These are phyloP conservation scores for Dothiorella sarmentorum DNA, from an alignment of 2,329 filamentous ascomycete genomes.

Conservation along the genomic window DNA sequence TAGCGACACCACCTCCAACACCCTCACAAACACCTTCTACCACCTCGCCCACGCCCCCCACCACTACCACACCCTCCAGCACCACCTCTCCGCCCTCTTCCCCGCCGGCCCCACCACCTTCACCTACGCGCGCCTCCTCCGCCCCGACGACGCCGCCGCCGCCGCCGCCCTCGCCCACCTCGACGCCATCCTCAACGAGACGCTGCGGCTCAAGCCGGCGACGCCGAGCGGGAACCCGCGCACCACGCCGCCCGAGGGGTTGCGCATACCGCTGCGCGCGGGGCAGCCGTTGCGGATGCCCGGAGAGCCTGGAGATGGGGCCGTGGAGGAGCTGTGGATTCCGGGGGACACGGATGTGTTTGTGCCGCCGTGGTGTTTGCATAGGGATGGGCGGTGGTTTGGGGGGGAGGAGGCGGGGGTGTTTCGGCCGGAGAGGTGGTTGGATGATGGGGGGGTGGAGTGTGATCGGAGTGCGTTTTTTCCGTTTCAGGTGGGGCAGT, in stretches of 20 bases:
- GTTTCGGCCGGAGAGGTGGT: constrained; percentile 34
- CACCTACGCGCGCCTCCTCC: constrained; percentile 30
- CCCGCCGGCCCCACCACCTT: constrained; percentile 26
- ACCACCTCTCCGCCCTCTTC: constrained; percentile 26
- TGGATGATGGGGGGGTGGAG: constrained; percentile 30
- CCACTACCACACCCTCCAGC: constrained; percentile 12
- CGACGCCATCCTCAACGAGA: constrained; percentile 44
- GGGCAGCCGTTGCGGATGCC: too few species aligned
- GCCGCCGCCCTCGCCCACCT: constrained; percentile 35
- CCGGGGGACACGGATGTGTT: constrained; percentile 29
- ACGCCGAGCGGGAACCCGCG: constrained; percentile 38
- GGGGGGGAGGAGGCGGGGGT: constrained; percentile 21
- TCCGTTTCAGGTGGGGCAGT: constrained; percentile 13
- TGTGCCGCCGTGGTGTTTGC: constrained; percentile 30
- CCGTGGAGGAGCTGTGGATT: constrained; percentile 24
- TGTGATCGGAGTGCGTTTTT: constrained; percentile 21
- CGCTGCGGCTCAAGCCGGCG: constrained; percentile 40
- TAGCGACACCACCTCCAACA: constrained; percentile 13
- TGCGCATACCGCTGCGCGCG: constrained; percentile 29
- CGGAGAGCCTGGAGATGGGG: constrained; percentile 31
- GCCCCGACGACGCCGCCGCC: constrained; percentile 27
- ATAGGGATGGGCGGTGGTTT: constrained; percentile 25
- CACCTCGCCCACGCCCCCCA: constrained; percentile 24
- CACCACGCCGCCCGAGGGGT: constrained; percentile 34
- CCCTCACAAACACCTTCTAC: not conserved